Evolutionary conservation across 345 rosid genomes (phyloP), one percentile per base, ranked within the genome.

Genomic region (Eucalyptus camaldulensis): DNA sequence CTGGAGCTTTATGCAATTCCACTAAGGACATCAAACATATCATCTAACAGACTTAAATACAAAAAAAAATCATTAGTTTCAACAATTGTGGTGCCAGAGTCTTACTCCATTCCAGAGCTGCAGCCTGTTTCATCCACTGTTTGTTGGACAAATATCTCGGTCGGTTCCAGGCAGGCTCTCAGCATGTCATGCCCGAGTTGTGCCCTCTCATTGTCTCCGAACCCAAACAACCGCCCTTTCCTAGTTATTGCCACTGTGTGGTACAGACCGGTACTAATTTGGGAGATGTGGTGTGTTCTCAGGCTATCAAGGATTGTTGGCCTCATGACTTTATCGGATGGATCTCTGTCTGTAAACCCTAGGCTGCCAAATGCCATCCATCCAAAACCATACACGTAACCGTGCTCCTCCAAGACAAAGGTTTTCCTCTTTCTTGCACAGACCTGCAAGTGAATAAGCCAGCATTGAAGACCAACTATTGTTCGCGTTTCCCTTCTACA

Each of bases 351-450:
- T 14, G 95, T 96, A 90, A 96, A 96, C 56, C 99, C 99, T 12
- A 97, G 97, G 95, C 99, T 96, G 86, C 99, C 99, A 90, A 93
- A 97, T 49, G 94, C 98, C 96, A 94, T 95, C 96, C 96, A 95
- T 49, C 99, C 99, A 89, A 95, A 97, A 51, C 99, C 99, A 89
- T 94, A 96, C 88, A 95, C 94, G 8, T 89, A 88, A 50, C 99
- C 99, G 43, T 91, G 92, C 50, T 97, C 98, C 58, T 93, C 96
- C 91, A 97, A 93, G 80, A 97, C 98, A 92, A 97, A 97, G 8
- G 99, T 95, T 91, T 96, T 97, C 91, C 98, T 94, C 93, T 97
- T 97, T 72, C 98, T 97, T 88, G 99, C 99, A 94, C 99, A 97
- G 65, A 96, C 98, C 99, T 97, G 89, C 86, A 93, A 87, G 25